Conservation (phyloP, 345 rosid species). For the Gossypium arboreum region DNA sequence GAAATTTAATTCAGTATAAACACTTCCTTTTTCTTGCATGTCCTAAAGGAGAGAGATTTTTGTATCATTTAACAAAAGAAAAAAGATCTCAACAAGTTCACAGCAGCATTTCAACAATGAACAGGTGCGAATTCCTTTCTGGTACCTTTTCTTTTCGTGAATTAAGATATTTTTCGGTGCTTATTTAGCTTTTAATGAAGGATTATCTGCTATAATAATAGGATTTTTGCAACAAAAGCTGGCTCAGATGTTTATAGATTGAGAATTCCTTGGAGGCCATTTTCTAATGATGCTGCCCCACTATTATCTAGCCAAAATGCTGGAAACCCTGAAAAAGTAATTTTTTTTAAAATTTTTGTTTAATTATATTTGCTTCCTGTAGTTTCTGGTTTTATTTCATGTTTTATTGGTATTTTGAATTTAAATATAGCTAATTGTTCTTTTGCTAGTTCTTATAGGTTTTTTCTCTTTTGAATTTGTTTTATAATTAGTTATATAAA, state of each 20-base stretch:
- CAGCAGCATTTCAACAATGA: slow-evolving; percentile 5
- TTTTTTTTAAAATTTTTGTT: too few species aligned
- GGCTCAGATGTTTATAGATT: slow-evolving; percentile 21
- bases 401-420: not conserved
- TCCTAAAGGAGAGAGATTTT: not conserved
- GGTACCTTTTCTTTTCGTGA: not conserved
- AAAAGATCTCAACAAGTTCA: not conserved
- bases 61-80: not conserved
- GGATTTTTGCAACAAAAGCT: slow-evolving; percentile 31
- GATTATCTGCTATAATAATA: slow-evolving; percentile 9
- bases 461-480: not conserved
- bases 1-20: too few species aligned
- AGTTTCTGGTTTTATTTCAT: not conserved
- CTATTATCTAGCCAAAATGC: slow-evolving; percentile 19
- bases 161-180: not conserved
- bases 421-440: not conserved
- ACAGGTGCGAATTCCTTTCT: slow-evolving; percentile 4
- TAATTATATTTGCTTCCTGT: not conserved
- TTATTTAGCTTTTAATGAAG: slow-evolving; percentile 7
- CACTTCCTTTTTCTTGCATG: too few species aligned
- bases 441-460: too few species aligned
- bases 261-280: slow-evolving; percentile 21
- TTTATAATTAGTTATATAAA: not conserved
- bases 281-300: slow-evolving; percentile 22
- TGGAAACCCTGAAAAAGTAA: slow-evolving; percentile 24